Percentiles rank a stretch among this genome's conserved stretches.
These are phyloP conservation scores for Phyllosticta paracitricarpa DNA, from an alignment of 2,329 filamentous ascomycete genomes.

Conservation along the genomic window DNA sequence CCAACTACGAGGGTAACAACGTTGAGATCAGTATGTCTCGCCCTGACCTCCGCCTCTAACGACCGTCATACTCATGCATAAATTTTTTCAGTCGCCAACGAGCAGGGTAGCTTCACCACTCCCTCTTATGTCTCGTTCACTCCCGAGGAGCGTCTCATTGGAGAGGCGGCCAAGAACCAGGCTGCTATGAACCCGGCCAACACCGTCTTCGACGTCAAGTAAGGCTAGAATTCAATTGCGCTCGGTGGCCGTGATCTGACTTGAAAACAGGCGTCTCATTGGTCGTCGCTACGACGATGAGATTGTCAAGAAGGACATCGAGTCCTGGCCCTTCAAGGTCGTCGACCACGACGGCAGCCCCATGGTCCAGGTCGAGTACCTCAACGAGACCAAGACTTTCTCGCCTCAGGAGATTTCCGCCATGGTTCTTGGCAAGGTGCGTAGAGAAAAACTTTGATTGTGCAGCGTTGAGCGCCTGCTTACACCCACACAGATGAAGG, in stretches of 20 bases:
- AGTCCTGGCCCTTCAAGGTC: constrained; percentile 99
- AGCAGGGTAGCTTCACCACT: constrained; percentile 98
- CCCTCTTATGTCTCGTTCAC: constrained; percentile 99
- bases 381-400: constrained; percentile 90
- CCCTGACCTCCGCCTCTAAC: neutral
- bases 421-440: constrained; percentile 96
- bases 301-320: constrained; percentile 96
- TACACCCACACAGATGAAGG: constrained; percentile 69
- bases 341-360: constrained; percentile 81
- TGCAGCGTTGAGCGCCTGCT: constrained; percentile 12
- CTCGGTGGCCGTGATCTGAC: constrained; percentile 20
- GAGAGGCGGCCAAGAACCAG: constrained; percentile 99
- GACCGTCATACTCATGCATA: constrained; percentile 10
- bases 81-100: constrained; percentile 67
- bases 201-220: constrained; percentile 99
- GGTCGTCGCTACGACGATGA: constrained; percentile 91
- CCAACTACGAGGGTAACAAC: constrained; percentile 98
- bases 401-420: constrained; percentile 97
- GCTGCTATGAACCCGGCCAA: constrained; percentile 98
- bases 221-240: constrained; percentile 19
- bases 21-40: constrained; percentile 81
- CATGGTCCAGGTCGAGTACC: constrained; percentile 89
- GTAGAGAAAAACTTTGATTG: constrained; percentile 14
- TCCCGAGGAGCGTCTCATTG: constrained; percentile 95
- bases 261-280: constrained; percentile 70